A percentile compares a stretch with the other conserved stretches of the same genome.
Evolutionary conservation across 106 monocot species (phyloP).

Genomic region (Triglochin maritima): DNA sequence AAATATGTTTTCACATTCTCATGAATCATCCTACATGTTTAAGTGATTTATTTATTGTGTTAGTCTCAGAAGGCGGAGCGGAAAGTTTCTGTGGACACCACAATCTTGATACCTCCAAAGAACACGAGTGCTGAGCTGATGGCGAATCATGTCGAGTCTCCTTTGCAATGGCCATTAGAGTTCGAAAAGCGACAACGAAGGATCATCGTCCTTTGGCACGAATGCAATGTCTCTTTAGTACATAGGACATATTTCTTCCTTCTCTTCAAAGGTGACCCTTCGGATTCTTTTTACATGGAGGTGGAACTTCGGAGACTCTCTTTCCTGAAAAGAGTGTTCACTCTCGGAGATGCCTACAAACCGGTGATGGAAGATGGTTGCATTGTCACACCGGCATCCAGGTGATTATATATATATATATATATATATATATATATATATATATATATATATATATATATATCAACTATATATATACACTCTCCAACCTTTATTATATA

Average conservation of each 20-base stretch:
- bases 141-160: constrained; percentile 31
- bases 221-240: constrained; percentile 76
- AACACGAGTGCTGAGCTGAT: constrained; percentile 37
- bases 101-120: constrained; percentile 22
- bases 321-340: constrained; percentile 47
- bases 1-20: too few species aligned
- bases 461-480: too few species aligned
- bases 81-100: constrained; percentile 8
- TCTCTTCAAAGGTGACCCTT: constrained; percentile 79
- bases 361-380: constrained; percentile 9
- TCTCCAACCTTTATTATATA: too few species aligned
- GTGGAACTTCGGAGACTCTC: constrained; percentile 84
- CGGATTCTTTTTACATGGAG: constrained; percentile 95
- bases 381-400: constrained; percentile 28
- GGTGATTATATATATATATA: too few species aligned
- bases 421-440: too few species aligned
- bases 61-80: constrained; percentile 18
- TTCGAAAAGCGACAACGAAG: constrained; percentile 65
- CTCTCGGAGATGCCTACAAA: constrained; percentile 15
- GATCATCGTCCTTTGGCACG: constrained; percentile 81
- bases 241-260: constrained; percentile 88
- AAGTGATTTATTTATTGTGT: too few species aligned
- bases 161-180: constrained; percentile 52
- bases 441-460: too few species aligned
- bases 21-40: too few species aligned